These are phyloP conservation scores for Podosphaera fusca DNA, from an alignment of 2,329 filamentous ascomycete genomes.

Conservation along the genomic window DNA sequence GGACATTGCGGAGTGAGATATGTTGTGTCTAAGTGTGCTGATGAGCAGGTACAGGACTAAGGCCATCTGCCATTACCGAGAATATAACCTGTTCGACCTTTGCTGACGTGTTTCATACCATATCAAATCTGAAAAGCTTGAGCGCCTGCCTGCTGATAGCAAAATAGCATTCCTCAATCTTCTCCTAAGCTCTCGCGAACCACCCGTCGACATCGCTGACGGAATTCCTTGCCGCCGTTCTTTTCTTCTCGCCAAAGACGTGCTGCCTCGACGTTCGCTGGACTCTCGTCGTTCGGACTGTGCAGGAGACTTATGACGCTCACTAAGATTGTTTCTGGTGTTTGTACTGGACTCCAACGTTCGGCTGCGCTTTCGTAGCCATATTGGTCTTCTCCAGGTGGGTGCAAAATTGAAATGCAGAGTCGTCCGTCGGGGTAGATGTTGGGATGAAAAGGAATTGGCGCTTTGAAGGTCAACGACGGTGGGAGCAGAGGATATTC, in stretches of 20 bases:
- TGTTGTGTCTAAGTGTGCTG: too few relatives aligned
- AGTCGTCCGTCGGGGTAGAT: conserved; percentile 73
- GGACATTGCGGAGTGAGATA: too few relatives aligned
- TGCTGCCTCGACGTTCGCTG: conserved; percentile 50
- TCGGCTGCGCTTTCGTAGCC: conserved; percentile 81
- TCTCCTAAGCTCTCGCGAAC: conserved; percentile 65
- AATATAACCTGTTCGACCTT: too few relatives aligned
- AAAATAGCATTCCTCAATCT: conserved; percentile 21
- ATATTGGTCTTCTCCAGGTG: conserved; percentile 79
- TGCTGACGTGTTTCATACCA: too few relatives aligned
- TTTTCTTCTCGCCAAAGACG: conserved; percentile 64
- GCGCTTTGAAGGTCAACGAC: conserved; percentile 63
- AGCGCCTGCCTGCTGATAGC: too few relatives aligned
- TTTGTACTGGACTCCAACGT: conserved; percentile 87
- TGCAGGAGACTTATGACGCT: conserved; percentile 83
- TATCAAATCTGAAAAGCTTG: too few relatives aligned
- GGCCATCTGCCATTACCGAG: too few relatives aligned
- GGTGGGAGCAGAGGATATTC: conserved; percentile 78
- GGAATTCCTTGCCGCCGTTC: conserved; percentile 45
- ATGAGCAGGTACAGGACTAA: too few relatives aligned
- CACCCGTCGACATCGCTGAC: conserved; percentile 52
- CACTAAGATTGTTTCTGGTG: conserved; percentile 78
- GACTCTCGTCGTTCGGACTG: conserved; percentile 63
- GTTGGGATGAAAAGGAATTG: conserved; percentile 81
- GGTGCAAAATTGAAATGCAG: conserved; percentile 92